Conservation (phyloP, 176 grass and related monocot genomes). For the Urochloa ruziziensis region DNA sequence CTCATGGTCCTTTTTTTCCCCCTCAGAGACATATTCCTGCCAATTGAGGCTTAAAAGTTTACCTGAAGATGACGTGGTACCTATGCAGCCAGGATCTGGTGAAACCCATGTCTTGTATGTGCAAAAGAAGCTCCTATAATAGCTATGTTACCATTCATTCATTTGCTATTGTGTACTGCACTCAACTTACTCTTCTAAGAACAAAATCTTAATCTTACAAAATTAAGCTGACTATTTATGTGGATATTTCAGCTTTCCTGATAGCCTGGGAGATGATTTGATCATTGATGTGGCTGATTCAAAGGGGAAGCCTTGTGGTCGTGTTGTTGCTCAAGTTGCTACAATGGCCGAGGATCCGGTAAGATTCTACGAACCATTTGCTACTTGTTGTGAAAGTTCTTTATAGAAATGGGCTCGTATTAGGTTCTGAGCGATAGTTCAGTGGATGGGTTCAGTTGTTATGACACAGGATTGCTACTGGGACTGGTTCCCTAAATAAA, state of each 20-base stretch:
- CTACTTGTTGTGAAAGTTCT: conserved; percentile 26
- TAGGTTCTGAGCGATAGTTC: neutral
- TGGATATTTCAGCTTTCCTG: conserved; percentile 87
- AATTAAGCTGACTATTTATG: conserved; percentile 23
- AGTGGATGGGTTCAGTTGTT: neutral
- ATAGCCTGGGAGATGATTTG: conserved; percentile 97
- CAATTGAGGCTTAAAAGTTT: conserved; percentile 88
- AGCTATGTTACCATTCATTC: conserved; percentile 3
- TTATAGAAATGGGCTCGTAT: neutral
- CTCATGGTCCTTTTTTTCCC: conserved; percentile 32
- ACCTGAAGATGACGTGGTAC: conserved; percentile 66
- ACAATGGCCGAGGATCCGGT: conserved; percentile 89
- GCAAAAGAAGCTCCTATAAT: conserved; percentile 29
- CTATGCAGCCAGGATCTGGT: conserved; percentile 96
- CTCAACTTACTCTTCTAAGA: neutral
- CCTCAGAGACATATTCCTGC: conserved; percentile 88
- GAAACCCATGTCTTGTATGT: conserved; percentile 98
- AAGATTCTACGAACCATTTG: conserved; percentile 35
- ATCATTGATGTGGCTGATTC: conserved; percentile 92
- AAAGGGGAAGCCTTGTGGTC: conserved; percentile 73
- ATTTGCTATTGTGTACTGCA: neutral
- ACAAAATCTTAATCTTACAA: conserved; percentile 4
- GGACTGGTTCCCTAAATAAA: neutral
- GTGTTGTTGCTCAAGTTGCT: conserved; percentile 89
- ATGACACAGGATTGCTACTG: neutral